Evolutionary conservation across 2,329 filamentous ascomycete species (phyloP).

Genomic region (Clonostachys rosea): DNA sequence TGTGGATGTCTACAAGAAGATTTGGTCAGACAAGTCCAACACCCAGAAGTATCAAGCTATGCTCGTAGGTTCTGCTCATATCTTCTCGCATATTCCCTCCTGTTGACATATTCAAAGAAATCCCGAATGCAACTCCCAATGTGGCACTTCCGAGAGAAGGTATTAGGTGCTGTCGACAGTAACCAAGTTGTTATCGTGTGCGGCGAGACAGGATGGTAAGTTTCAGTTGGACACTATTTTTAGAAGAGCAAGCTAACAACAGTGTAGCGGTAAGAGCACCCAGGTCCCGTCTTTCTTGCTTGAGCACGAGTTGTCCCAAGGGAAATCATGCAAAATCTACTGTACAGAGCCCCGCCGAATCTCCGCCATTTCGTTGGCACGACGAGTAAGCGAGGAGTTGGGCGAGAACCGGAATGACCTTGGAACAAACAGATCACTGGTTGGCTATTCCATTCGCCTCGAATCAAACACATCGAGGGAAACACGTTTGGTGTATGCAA

Average conservation of each 20-base stretch:
- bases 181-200: conserved; percentile 91
- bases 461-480: conserved; percentile 81
- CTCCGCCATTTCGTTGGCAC: conserved; percentile 89
- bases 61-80: conserved; percentile 46
- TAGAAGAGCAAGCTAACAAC: conserved; percentile 10
- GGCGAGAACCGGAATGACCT: conserved; percentile 80
- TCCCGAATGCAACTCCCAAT: conserved; percentile 82
- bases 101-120: conserved; percentile 22
- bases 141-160: conserved; percentile 76
- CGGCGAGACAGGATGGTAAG: conserved; percentile 85
- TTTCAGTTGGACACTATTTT: not conserved
- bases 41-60: conserved; percentile 69
- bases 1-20: conserved; percentile 46
- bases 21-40: conserved; percentile 55
- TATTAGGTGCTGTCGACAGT: conserved; percentile 70
- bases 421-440: conserved; percentile 76
- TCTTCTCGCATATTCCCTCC: conserved; percentile 1
- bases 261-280: conserved; percentile 78
- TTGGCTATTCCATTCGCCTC: conserved; percentile 91
- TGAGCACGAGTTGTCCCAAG: conserved; percentile 79
- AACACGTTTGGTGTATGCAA: conserved; percentile 86
- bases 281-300: conserved; percentile 94
- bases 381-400: conserved; percentile 90
- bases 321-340: conserved; percentile 83
- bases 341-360: conserved; percentile 95